Percentiles rank a stretch among this genome's conserved stretches.
These are phyloP conservation scores for Corynespora cassiicola DNA, from an alignment of 2,329 filamentous ascomycete species.

Conservation along the genomic window DNA sequence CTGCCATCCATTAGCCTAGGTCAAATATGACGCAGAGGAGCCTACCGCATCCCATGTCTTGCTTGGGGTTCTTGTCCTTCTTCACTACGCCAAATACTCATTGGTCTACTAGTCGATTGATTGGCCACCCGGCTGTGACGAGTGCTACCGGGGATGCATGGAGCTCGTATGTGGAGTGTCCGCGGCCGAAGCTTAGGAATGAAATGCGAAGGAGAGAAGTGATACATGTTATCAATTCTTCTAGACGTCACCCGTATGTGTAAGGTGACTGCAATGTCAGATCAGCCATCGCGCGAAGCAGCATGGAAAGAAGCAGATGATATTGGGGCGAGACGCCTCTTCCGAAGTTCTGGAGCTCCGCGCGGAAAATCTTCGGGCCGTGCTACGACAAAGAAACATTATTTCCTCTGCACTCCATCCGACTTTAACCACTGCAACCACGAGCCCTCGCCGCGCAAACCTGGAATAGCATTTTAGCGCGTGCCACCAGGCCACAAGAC, in stretches of 20 bases:
- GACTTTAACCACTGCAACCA: too few relatives aligned
- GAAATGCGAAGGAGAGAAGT: slow-evolving; percentile 40
- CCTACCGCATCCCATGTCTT: slow-evolving; percentile 19
- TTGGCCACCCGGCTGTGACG: slow-evolving; percentile 52
- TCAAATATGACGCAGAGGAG: too few relatives aligned
- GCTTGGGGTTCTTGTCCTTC: slow-evolving; percentile 19
- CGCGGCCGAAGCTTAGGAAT: slow-evolving; percentile 55
- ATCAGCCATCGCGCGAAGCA: too few relatives aligned
- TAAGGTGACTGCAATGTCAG: slow-evolving; percentile 2
- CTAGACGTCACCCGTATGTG: slow-evolving; percentile 25
- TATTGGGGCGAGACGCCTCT: too few relatives aligned
- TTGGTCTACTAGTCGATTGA: slow-evolving; percentile 24
- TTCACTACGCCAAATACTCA: slow-evolving; percentile 25
- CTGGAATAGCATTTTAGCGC: too few relatives aligned
- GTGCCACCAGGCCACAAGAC: too few relatives aligned
- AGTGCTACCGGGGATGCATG: slow-evolving; percentile 53
- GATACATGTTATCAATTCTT: slow-evolving; percentile 58
- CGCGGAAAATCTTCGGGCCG: slow-evolving; percentile 15
- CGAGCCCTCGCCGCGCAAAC: too few relatives aligned
- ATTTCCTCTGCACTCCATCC: too few relatives aligned
- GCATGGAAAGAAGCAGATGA: too few relatives aligned
- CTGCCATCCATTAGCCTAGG: slow-evolving; percentile 21
- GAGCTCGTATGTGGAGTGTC: slow-evolving; percentile 46
- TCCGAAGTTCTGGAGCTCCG: slow-evolving; percentile 6
- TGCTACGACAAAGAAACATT: not conserved